Conservation (phyloP, 129 eudicot species). For the Scalesia atractyloides region DNA sequence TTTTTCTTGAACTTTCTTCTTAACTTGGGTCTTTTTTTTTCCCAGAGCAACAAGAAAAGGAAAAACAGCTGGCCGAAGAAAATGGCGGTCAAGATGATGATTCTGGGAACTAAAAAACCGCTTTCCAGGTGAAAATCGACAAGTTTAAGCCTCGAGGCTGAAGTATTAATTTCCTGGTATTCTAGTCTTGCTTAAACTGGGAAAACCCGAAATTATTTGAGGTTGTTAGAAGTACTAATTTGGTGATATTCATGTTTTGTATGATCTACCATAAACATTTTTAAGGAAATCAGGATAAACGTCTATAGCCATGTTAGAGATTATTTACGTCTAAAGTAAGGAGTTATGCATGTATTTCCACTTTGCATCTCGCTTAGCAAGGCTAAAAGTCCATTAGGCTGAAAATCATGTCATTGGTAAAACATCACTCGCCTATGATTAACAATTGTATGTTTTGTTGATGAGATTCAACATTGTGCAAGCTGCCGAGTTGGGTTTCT, state of each 20-base stretch:
- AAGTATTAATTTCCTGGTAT: neutral
- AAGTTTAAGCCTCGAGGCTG: neutral
- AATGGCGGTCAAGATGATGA: constrained; percentile 22
- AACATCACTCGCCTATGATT: no score
- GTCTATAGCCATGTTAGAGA: no score
- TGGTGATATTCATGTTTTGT: neutral
- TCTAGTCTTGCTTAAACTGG: neutral
- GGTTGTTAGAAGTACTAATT: constrained; percentile 7
- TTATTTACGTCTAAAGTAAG: no score
- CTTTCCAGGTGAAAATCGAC: neutral
- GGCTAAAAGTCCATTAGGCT: no score
- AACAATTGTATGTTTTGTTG: no score
- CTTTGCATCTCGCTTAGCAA: no score
- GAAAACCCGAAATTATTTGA: neutral
- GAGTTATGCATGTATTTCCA: no score
- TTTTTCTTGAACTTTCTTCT: neutral
- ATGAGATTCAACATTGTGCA: no score
- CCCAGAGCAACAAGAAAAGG: constrained; percentile 45
- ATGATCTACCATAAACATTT: neutral
- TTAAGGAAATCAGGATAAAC: no score
- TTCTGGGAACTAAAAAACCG: constrained; percentile 22
- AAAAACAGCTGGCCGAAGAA: constrained; percentile 37
- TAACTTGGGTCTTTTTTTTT: constrained; percentile 3
- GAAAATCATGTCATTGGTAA: no score
- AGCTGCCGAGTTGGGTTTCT: no score